Base-by-base conservation (phyloP, 768 basidiomycete species). In the Kwoniella pini region DNA sequence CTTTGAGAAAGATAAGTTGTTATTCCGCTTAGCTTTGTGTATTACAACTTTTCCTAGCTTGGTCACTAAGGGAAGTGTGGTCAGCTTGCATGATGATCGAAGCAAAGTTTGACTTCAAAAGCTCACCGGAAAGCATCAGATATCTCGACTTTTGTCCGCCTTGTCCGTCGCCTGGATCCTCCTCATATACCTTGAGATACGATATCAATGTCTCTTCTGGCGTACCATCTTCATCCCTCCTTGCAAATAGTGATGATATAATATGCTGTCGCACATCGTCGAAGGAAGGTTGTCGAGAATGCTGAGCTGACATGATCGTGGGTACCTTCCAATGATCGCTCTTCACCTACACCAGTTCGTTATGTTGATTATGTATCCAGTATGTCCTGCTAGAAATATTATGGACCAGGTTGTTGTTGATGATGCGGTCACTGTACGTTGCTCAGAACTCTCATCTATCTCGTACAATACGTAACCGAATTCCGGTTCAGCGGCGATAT, bases 1-100 rank as follows among this genome's bases (percentile, higher is more conserved):
- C 48, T 98, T 91, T 7, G 92, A 96, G 79, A 95, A 98, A 0
- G 91, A 85, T 31, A 90, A 88, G 74, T 97, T 98, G 42, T 88
- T 87, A 76, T 99, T 98, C 65, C 91, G 81, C 80, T 98, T 98
- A 1, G 94, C 92, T 80, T 99, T 99, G 84, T 99, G 94, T 19
- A 99, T 62, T 21, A 71, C 84, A 76, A 75, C 73, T 58, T 75
- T 75, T 5, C 77, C 75, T 10, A 67, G 53, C 33, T 69, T 70
- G 26, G 64, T 75, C n/a, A 78, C 77, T 72, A 28, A 2, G 27
- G 10, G 13, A 10, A 36, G 36, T 19, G 36, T 49, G 27, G 15
- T 42, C 12, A 9, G 5, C 1, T 4, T 38, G 56, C 15, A 11
- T 30, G 7, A 19, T n/a, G n/a, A n/a, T n/a, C n/a, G 56, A 5